Percentiles rank a stretch among this genome's conserved stretches.
Evolutionary conservation across 2,329 filamentous ascomycete species (phyloP).

Genomic region (Claviceps humidiphila): DNA sequence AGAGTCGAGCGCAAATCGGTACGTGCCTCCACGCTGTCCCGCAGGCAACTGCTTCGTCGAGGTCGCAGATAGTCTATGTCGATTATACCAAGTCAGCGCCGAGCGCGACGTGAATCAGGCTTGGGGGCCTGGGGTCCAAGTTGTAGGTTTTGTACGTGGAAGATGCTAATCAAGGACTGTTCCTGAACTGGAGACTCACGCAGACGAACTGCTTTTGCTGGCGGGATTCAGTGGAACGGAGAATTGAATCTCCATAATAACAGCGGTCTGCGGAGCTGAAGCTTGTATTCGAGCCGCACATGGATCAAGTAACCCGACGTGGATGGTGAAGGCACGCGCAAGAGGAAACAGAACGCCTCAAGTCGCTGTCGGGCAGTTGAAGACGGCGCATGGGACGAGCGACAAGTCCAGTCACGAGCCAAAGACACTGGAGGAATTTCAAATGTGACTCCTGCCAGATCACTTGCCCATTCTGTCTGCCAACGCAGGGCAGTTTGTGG

Average conservation of each 20-base stretch:
- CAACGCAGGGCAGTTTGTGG: no score
- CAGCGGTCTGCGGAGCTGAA: not conserved
- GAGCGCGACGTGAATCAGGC: not conserved
- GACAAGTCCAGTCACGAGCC: no score
- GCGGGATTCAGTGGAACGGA: slow-evolving; percentile 17
- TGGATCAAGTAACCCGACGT: not conserved
- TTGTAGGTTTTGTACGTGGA: not conserved
- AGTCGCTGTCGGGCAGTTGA: no score
- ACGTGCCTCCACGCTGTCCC: slow-evolving; percentile 16
- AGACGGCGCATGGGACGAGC: no score
- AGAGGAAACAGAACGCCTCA: not conserved
- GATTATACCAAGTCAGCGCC: not conserved
- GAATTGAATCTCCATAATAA: slow-evolving; percentile 26
- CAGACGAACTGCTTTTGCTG: slow-evolving; percentile 9
- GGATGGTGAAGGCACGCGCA: not conserved
- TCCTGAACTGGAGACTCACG: slow-evolving; percentile 11
- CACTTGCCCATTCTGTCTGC: no score
- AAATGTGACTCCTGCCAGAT: no score
- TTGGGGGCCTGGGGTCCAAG: no score
- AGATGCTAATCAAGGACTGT: not conserved
- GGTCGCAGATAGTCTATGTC: not conserved
- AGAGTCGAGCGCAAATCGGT: slow-evolving; percentile 25
- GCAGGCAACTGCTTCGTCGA: slow-evolving; percentile 2
- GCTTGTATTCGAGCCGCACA: not conserved
- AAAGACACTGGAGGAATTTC: no score